phyloP scores from a whole-genome alignment of 1,284 basidiomycete species.

The Inonotus obliquus region DNA sequence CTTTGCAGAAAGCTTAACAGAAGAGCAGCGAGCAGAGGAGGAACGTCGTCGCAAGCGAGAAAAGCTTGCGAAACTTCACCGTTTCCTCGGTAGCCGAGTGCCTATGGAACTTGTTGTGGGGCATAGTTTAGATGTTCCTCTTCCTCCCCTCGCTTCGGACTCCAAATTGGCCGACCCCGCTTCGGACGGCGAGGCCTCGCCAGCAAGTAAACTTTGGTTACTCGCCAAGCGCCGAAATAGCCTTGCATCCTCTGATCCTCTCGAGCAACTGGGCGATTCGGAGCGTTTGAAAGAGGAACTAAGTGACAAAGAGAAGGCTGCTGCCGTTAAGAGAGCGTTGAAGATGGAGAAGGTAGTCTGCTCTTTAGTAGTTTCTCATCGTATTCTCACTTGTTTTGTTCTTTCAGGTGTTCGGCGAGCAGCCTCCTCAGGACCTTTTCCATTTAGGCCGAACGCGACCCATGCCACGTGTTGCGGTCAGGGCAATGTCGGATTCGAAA shows the following conservation, averaged over 20 bases:
- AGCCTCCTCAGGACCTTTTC: conserved; percentile 70
- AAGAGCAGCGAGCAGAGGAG: conserved; percentile 51
- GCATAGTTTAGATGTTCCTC: conserved; percentile 34
- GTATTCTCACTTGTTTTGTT: conserved; percentile 11
- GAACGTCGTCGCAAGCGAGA: conserved; percentile 64
- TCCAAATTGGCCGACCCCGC: background rate
- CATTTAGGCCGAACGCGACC: conserved; percentile 50
- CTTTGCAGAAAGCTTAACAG: conserved; percentile 44
- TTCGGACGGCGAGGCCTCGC: conserved; percentile 20
- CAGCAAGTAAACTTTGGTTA: conserved; percentile 36
- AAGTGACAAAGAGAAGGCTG: conserved; percentile 64
- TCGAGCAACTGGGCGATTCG: conserved; percentile 45
- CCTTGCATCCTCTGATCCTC: conserved; percentile 42
- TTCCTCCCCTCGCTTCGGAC: conserved; percentile 35
- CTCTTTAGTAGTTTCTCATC: conserved; percentile 3
- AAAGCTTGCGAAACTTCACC: conserved; percentile 71
- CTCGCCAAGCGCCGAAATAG: conserved; percentile 48
- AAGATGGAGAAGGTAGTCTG: conserved; percentile 75
- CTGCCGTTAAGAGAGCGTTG: conserved; percentile 69
- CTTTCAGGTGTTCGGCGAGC: conserved; percentile 68
- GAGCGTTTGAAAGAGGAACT: conserved; percentile 66
- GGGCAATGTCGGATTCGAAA: conserved; percentile 15
- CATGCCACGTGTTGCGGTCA: conserved; percentile 24
- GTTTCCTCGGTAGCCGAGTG: conserved; percentile 73
- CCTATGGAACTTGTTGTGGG: conserved; percentile 65